Percentiles rank a stretch among this genome's conserved stretches.
Conservation (phyloP, 371 early-diverging fungal species). For the Mucor plumbeus region DNA sequence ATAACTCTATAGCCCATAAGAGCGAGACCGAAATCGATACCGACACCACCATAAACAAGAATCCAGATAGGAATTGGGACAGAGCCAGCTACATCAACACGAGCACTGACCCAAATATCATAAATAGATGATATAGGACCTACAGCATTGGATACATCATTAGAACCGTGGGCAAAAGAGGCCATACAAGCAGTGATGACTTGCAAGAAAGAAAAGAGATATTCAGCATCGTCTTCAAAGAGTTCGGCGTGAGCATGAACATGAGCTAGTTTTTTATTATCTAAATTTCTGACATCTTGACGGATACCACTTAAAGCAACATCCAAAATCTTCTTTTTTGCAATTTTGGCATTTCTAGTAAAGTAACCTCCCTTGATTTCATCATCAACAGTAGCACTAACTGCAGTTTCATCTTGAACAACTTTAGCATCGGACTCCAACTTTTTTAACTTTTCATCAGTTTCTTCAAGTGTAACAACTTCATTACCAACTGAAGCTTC, state of each 20-base stretch:
- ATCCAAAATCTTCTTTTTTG: slow-evolving; percentile 22
- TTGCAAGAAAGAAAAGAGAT: slow-evolving; percentile 84
- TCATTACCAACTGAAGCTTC: slow-evolving; percentile 21
- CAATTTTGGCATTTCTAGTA: background rate
- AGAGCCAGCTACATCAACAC: slow-evolving; percentile 54
- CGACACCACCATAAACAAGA: slow-evolving; percentile 78
- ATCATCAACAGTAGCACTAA: background rate
- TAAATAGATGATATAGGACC: slow-evolving; percentile 77
- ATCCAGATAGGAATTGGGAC: slow-evolving; percentile 77
- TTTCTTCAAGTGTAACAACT: slow-evolving; percentile 10
- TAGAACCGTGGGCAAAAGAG: slow-evolving; percentile 90
- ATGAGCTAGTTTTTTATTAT: slow-evolving; percentile 47
- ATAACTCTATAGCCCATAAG: slow-evolving; percentile 76
- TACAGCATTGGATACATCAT: slow-evolving; percentile 90
- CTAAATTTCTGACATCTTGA: slow-evolving; percentile 65
- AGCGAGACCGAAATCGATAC: slow-evolving; percentile 81
- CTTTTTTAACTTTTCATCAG: background rate
- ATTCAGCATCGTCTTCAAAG: slow-evolving; percentile 82
- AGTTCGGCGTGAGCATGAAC: slow-evolving; percentile 67
- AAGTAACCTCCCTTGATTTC: slow-evolving; percentile 1
- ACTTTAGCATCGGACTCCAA: background rate
- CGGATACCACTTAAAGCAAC: slow-evolving; percentile 50
- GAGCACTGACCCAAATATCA: slow-evolving; percentile 68
- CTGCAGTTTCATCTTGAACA: background rate
- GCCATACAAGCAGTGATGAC: slow-evolving; percentile 82